Percentiles rank a stretch among this genome's conserved stretches.
Conservation (phyloP, 805 yeast species). For the Cyberlindnera amylophila region DNA sequence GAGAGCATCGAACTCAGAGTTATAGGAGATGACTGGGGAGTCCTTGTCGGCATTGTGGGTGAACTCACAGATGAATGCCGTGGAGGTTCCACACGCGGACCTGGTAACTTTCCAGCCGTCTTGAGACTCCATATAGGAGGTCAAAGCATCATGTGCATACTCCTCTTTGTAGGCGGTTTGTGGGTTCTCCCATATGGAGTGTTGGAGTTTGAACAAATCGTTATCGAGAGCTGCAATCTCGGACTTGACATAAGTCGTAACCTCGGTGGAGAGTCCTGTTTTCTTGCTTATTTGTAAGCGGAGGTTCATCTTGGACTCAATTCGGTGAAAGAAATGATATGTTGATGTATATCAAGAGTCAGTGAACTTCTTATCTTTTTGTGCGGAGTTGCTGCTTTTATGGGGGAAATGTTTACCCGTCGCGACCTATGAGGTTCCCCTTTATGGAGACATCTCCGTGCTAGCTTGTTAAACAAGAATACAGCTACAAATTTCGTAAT, state of each 20-base stretch:
- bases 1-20: conserved; percentile 10
- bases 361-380: too few relatives aligned
- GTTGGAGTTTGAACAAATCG: conserved; percentile 6
- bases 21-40: conserved; percentile 4
- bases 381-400: too few relatives aligned
- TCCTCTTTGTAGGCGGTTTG: conserved; percentile 6
- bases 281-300: too few relatives aligned
- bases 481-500: too few relatives aligned
- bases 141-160: conserved; percentile 7
- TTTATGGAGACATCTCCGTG: too few relatives aligned
- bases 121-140: conserved; percentile 3
- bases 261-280: neutral
- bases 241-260: conserved; percentile 1
- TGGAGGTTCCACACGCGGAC: conserved; percentile 5
- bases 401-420: too few relatives aligned
- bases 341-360: too few relatives aligned
- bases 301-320: too few relatives aligned
- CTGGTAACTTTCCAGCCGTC: conserved; percentile 7
- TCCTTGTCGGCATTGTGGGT: conserved; percentile 1
- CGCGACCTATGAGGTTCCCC: too few relatives aligned
- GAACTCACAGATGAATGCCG: conserved; percentile 7
- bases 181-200: conserved; percentile 8
- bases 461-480: too few relatives aligned
- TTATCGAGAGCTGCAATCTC: conserved; percentile 5
- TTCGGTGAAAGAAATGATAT: too few relatives aligned